These are phyloP conservation scores for Saitozyma sp. DNA, from an alignment of 768 basidiomycete genomes.

Conservation along the genomic window DNA sequence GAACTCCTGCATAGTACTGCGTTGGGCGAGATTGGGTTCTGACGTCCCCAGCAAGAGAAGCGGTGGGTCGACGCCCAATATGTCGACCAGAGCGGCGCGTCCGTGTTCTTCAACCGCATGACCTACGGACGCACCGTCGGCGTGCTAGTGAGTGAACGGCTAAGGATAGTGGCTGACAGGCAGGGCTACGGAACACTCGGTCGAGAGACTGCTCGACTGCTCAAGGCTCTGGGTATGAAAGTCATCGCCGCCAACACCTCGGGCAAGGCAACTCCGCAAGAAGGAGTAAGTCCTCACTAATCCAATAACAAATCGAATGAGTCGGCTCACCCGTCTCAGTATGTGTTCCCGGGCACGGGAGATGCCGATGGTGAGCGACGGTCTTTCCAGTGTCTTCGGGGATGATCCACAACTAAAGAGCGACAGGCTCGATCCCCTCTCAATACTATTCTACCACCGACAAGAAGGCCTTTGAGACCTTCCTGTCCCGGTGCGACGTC, in stretches of 20 bases:
- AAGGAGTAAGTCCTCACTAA: constrained; percentile 33
- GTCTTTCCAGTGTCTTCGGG: too few relatives aligned
- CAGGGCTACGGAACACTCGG: constrained; percentile 47
- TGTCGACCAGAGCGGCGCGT: background rate
- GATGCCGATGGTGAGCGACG: constrained; percentile 30
- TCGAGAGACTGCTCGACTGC: constrained; percentile 46
- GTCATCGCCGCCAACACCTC: constrained; percentile 51
- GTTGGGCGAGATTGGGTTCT: background rate
- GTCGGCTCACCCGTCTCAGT: constrained; percentile 21
- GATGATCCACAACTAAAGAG: too few relatives aligned
- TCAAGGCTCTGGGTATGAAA: constrained; percentile 42
- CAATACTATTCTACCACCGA: constrained; percentile 42
- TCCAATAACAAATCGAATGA: too few relatives aligned
- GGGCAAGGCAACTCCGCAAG: constrained; percentile 38
- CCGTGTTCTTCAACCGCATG: constrained; percentile 25
- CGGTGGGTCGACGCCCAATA: background rate
- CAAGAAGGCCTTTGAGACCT: constrained; percentile 29
- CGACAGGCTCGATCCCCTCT: constrained; percentile 33
- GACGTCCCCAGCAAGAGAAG: background rate
- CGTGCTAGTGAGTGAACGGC: constrained; percentile 15
- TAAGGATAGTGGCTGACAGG: too few relatives aligned
- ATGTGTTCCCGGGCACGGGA: constrained; percentile 48
- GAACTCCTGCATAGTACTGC: background rate
- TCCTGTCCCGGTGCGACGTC: constrained; percentile 42
- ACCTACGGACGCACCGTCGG: constrained; percentile 42